Evolutionary conservation across 371 early-diverging fungal species (phyloP).

Genomic region (Mortierella sp.): DNA sequence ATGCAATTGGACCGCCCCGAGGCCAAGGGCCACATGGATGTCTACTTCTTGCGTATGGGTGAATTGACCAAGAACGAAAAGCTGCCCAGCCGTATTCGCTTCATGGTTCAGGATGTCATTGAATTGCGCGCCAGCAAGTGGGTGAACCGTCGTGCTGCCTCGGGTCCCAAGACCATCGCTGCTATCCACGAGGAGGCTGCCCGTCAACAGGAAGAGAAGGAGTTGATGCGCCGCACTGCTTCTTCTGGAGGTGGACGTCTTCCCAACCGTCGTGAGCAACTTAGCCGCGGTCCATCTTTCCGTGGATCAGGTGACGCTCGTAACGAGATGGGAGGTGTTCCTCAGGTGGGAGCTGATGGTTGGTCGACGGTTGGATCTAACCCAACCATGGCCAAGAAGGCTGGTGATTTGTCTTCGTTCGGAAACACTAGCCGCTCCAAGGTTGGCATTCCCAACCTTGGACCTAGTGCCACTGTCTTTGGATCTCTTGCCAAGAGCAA

Average conservation of each 20-base stretch:
- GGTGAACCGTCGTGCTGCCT: constrained; percentile 67
- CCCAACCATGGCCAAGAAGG: constrained; percentile 58
- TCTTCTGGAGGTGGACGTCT: constrained; percentile 66
- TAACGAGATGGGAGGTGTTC: constrained; percentile 63
- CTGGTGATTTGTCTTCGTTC: constrained; percentile 81
- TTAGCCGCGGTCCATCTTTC: constrained; percentile 65
- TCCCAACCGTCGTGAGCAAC: constrained; percentile 60
- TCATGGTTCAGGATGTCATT: constrained; percentile 93
- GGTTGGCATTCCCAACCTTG: constrained; percentile 59
- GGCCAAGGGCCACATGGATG: constrained; percentile 73
- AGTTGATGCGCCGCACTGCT: constrained; percentile 73
- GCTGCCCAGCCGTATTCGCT: constrained; percentile 87
- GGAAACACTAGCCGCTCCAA: constrained; percentile 81
- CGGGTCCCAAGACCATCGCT: constrained; percentile 89
- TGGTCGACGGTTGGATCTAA: constrained; percentile 76
- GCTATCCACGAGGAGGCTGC: constrained; percentile 87
- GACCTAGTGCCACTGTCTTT: constrained; percentile 69
- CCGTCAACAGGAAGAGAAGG: constrained; percentile 73
- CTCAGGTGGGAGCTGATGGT: constrained; percentile 68
- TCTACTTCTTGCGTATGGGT: constrained; percentile 82
- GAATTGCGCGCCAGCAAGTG: constrained; percentile 89
- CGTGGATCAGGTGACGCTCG: constrained; percentile 62
- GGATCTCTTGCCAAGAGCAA: constrained; percentile 58
- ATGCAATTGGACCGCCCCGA: constrained; percentile 64
- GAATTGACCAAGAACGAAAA: constrained; percentile 71